Evolutionary conservation across 352 stramenopile genomes (phyloP).

Genomic region (Chrysophaeum taylorii): DNA sequence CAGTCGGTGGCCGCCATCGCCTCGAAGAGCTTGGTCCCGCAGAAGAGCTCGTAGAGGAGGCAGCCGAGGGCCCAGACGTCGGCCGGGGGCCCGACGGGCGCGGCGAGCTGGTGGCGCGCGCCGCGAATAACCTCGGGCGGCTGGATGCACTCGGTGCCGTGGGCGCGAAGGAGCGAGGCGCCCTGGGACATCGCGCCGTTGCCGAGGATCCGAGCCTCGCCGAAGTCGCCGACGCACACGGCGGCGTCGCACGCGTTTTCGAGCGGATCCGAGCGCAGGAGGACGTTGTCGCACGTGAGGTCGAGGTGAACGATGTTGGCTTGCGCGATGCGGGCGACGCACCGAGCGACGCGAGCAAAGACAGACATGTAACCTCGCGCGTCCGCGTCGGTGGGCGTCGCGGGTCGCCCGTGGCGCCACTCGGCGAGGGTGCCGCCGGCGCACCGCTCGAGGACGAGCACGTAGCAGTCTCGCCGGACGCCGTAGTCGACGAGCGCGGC

Average conservation of each 20-base stretch:
- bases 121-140: slow-evolving; percentile 28
- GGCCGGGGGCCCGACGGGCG: not conserved
- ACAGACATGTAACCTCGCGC: not conserved
- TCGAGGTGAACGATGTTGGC: slow-evolving; percentile 31
- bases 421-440: not conserved
- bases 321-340: slow-evolving; percentile 18
- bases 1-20: slow-evolving; percentile 12
- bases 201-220: slow-evolving; percentile 21
- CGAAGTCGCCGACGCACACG: slow-evolving; percentile 34
- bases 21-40: slow-evolving; percentile 12
- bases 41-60: slow-evolving; percentile 20
- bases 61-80: slow-evolving; percentile 21
- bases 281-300: slow-evolving; percentile 38
- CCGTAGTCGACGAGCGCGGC: not conserved
- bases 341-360: not conserved
- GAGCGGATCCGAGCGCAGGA: slow-evolving; percentile 20
- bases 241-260: not conserved
- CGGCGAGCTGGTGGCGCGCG: not conserved
- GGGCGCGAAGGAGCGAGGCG: slow-evolving; percentile 11
- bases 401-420: not conserved
- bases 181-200: not conserved
- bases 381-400: not conserved
- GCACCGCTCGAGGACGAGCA: not conserved
- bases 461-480: not conserved
- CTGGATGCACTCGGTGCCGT: slow-evolving; percentile 36